Evolutionary conservation across 352 stramenopile genomes (phyloP), one percentile per base, ranked within the genome.

Genomic region (Phytophthora multivora): DNA sequence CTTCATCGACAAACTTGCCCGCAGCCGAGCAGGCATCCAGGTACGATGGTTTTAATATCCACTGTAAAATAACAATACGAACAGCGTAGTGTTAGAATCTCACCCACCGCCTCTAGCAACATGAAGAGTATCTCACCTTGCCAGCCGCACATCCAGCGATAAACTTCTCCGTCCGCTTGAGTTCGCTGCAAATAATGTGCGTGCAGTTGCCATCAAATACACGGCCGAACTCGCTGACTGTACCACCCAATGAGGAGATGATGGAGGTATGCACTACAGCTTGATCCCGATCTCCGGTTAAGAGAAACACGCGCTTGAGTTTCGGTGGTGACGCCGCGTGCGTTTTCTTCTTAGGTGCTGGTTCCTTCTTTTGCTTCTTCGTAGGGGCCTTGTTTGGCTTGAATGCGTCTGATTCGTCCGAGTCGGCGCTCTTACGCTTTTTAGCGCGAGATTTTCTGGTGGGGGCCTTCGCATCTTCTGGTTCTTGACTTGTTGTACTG

Each of bases 81-180:
- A 25, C 10, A 46, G 69, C 1, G 45, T 9, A 55, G 0, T 25
- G 19, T 58, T 64, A 56, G 26, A n/a, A 47, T 31, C 39, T 59
- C 31, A 39, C 26, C 6, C 28, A 13, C 12, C 28, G 3, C 28
- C 28, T 8, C 28, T 12, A 33, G 13, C 28, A 33, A 33, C 28
- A 3, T 9, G 28, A 33, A 12, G 13, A 12, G 2, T 12, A 33
- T 33, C 71, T 16, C 53, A 95, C 86, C 81, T 96, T 96, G 39
- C 88, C 88, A 53, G 80, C 71, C 5, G 86, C 84, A 51, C 86
- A 95, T 18, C 83, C 88, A 25, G 83, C 80, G 16, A 96, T 76
- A 52, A 96, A 92, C 60, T 96, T 96, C 59, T 96, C 88, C 4
- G 88, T 96, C 2, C 88, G 80, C 70, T 93, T 93, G 23, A 96